A percentile compares a stretch with the other conserved stretches of the same genome.
phyloP scores from a whole-genome alignment of 768 basidiomycete species.

The Xerocomus brunneocitrinus region DNA sequence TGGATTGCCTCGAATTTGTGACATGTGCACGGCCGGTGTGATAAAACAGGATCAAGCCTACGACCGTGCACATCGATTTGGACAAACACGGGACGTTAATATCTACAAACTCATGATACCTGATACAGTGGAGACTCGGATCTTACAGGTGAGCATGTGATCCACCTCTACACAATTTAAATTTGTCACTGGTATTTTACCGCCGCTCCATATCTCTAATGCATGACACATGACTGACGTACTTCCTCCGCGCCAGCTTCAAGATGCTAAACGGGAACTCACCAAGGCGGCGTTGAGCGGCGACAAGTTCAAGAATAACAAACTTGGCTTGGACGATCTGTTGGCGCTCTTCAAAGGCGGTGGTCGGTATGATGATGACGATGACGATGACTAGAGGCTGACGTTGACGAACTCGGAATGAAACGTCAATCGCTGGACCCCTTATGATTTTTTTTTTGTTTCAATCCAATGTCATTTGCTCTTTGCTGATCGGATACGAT shows the following conservation, averaged over 20 bases:
- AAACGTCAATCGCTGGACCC: background rate
- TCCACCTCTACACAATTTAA: background rate
- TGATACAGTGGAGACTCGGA: conserved; percentile 83
- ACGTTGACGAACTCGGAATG: background rate
- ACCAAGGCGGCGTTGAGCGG: conserved; percentile 83
- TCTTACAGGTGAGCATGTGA: conserved; percentile 50
- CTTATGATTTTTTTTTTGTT: background rate
- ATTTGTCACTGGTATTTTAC: background rate
- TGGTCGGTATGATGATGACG: conserved; percentile 56
- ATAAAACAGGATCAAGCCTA: conserved; percentile 79
- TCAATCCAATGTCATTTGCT: too few species aligned
- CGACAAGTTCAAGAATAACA: conserved; percentile 80
- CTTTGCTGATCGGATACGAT: too few species aligned
- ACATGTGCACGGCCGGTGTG: background rate
- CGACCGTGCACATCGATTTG: conserved; percentile 85
- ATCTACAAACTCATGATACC: conserved; percentile 89
- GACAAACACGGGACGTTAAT: conserved; percentile 81
- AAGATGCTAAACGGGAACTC: conserved; percentile 85
- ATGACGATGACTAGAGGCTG: conserved; percentile 19
- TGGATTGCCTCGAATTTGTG: background rate
- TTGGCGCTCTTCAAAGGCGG: conserved; percentile 71
- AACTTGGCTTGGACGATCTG: conserved; percentile 81
- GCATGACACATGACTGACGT: conserved; percentile 1
- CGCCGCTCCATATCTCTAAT: background rate
- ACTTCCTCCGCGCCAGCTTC: conserved; percentile 47